phyloP scores from a whole-genome alignment of 176 grass and related monocot species.

The Guadua angustifolia region DNA sequence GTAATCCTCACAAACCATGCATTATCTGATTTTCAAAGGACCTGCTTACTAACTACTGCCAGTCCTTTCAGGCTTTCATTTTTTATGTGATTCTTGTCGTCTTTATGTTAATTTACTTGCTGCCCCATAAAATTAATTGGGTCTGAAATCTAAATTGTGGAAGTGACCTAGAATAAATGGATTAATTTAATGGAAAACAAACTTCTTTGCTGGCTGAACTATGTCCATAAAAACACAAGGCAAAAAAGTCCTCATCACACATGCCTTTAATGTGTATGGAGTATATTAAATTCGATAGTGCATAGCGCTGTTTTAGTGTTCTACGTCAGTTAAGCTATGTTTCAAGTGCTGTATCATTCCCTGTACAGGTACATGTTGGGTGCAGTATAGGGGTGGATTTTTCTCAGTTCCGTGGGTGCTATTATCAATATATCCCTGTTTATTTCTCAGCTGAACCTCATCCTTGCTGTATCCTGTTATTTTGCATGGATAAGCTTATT shows the following conservation, averaged over 20 bases:
- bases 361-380: not conserved
- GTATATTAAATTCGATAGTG: not conserved
- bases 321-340: not conserved
- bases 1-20: slow-evolving; percentile 1
- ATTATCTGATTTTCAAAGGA: slow-evolving; percentile 5
- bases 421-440: slow-evolving; percentile 24
- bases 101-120: slow-evolving; percentile 1
- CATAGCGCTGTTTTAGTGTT: slow-evolving; percentile 6
- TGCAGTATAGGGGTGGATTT: not conserved
- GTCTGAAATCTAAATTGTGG: not conserved
- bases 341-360: not conserved
- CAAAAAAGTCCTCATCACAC: not conserved
- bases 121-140: not conserved
- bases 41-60: not conserved
- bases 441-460: slow-evolving; percentile 8
- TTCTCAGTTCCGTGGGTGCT: slow-evolving; percentile 10
- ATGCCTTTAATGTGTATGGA: not conserved
- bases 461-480: not conserved
- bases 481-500: slow-evolving; percentile 16
- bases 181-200: not conserved
- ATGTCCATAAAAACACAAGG: not conserved
- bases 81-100: not conserved
- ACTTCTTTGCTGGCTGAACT: not conserved
- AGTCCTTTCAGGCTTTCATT: not conserved
- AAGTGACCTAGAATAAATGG: slow-evolving; percentile 11